Evolutionary conservation across 306 rosid species (phyloP), one percentile per base, ranked within the genome.

Genomic region (Cucurbita ficifolia): DNA sequence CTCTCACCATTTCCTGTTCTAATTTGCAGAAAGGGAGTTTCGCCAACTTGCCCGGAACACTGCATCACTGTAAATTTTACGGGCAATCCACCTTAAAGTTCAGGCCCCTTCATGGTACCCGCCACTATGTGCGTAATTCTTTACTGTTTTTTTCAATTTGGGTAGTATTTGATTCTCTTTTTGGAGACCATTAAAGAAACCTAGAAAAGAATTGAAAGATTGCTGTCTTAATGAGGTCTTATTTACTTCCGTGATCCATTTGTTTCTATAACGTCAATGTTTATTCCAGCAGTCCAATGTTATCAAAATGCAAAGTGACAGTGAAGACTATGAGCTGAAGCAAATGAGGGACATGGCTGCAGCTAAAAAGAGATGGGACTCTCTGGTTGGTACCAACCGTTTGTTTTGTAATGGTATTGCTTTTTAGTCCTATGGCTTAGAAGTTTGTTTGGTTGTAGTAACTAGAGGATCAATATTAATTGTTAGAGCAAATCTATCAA

Each of bases 281-380:
- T 52, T 14, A 6, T 54, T 79, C 51, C 76, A 83, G 85, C 70
- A 48, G 73, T 56, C 81, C 83, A 78, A 81, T 43, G 78, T 73
- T 3, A 76, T 85, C 76, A 86, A 86, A 33, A 85, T 79, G 79
- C 84, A 75, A 79, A 82, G 84, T 65, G 95, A 85, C 43, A 73
- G 52, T 76, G 96, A 84, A 72, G 97, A 90, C 73, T 85, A 75
- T 72, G 98, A 90, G 78, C 71, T 90, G 89, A 90, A 94, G 87
- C 98, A 94, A 86, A 77, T 82, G 83, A 90, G 85, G 82, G 97
- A 89, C 68, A 87, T 94, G 96, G 86, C 90, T 82, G 92, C 98
- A 75, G 96, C 98, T 54, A 90, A 84, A 73, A 94, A 89, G 85
- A 89, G 97, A 90, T 89, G 96, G 97, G 96, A 94, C 64, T 84